Conservation (phyloP, 2,329 filamentous ascomycete species). For the Zarea fungicola region DNA sequence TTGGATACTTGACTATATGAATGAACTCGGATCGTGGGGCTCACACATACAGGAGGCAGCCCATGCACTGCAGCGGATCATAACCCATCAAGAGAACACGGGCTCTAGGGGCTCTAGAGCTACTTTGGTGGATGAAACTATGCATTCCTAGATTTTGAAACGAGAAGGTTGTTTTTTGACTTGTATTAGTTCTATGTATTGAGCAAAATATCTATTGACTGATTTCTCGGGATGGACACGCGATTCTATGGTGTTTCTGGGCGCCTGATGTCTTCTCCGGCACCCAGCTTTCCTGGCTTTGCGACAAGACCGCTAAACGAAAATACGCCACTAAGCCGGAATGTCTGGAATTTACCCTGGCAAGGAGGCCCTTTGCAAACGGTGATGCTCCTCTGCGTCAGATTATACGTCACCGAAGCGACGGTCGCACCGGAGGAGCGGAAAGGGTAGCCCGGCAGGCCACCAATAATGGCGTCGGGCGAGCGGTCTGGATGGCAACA, state of each 20-base stretch:
- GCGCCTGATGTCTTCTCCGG: not conserved
- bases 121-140: too few species aligned
- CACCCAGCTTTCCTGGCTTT: not conserved
- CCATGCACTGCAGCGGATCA: not conserved
- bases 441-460: constrained; percentile 14
- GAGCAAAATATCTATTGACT: not conserved
- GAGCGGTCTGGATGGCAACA: constrained; percentile 11
- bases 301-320: not conserved
- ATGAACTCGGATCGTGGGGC: not conserved
- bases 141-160: too few species aligned
- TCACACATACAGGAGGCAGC: not conserved
- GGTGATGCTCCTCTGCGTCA: constrained; percentile 11
- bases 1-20: not conserved
- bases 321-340: not conserved
- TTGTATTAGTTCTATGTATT: not conserved
- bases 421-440: constrained; percentile 7
- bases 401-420: constrained; percentile 12
- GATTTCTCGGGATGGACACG: too few species aligned
- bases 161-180: too few species aligned
- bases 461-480: constrained; percentile 1
- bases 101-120: not conserved
- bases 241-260: not conserved
- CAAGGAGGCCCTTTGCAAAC: constrained; percentile 14
- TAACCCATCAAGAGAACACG: not conserved
- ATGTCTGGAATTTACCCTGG: not conserved